Conservation (phyloP, 768 basidiomycete species). For the Russula sp. region DNA sequence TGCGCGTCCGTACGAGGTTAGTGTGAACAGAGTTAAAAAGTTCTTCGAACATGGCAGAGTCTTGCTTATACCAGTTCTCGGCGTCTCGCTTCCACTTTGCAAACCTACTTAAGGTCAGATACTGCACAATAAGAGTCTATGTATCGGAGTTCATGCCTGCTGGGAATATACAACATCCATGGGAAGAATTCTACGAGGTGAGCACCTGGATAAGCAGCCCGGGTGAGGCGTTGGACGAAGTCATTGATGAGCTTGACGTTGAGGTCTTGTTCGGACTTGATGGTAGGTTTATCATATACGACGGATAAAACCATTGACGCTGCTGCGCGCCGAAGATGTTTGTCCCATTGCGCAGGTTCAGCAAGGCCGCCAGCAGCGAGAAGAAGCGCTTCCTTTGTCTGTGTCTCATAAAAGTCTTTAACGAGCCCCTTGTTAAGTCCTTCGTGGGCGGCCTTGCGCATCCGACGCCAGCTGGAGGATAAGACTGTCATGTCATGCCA, state of each 20-base stretch:
- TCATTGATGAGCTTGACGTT: conserved; percentile 32
- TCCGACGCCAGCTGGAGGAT: conserved; percentile 37
- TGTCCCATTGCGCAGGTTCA: conserved; percentile 36
- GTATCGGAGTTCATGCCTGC: conserved; percentile 14
- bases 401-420: conserved; percentile 33
- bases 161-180: conserved; percentile 28
- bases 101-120: conserved; percentile 20
- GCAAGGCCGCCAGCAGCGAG: conserved; percentile 35
- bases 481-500: background rate
- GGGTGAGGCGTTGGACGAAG: conserved; percentile 35
- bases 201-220: conserved; percentile 40
- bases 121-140: background rate
- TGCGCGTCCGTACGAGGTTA: conserved; percentile 9
- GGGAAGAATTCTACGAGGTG: conserved; percentile 32
- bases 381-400: conserved; percentile 37
- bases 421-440: conserved; percentile 35
- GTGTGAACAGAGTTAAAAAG: conserved; percentile 21
- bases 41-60: conserved; percentile 22
- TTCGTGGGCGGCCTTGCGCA: conserved; percentile 39
- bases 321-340: conserved; percentile 35
- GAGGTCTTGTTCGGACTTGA: conserved; percentile 28
- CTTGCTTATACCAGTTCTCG: conserved; percentile 19
- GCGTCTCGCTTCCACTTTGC: conserved; percentile 26
- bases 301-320: conserved; percentile 36
- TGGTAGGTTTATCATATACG: conserved; percentile 31